Base-by-base conservation (phyloP, 371 early-diverging fungal species). In the Mucor ambiguus region DNA sequence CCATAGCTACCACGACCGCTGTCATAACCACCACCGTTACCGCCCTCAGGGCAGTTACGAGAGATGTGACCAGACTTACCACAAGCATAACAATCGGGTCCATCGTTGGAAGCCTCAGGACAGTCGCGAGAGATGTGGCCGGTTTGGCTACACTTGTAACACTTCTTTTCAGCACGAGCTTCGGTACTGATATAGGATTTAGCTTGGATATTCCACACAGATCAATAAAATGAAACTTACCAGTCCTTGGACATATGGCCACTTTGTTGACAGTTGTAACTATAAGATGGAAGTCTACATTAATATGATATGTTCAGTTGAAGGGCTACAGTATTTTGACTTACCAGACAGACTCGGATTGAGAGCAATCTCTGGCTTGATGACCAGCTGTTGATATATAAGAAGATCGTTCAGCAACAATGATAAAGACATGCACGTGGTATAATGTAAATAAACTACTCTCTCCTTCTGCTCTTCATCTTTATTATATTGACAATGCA, bases 121-220 rank as follows among this genome's bases (percentile, higher is more conserved):
- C 87, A 87, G 37, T 87, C 87, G 37, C 86, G 85, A 66, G 85
- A 83, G 76, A 87, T 70, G 71, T 87, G 87, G 56, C 87, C 87
- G 57, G 75, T 49, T 74, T 84, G 74, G 73, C 83, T 82, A 78
- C 87, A 87, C 80, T 85, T 85, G 80, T 85, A 87, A 70, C 77
- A 81, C 38, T 64, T 58, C 71, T 79, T 82, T 69, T 85, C 87
- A 76, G 85, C 84, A 65, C 84, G 85, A 71, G 85, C 82, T 49
- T 84, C 83, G 57, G 82, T 46, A 78, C 89, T 85, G 5, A 44
- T 20, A 14, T 28, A 24, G 12, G 16, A 52, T 52, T 52, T 52
- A 28, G 28, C 26, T 52, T 28, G 28, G 28, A 12, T 26, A 52
- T 28, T 52, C 52, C 49, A 26, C 12, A 52, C 24, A 52, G 11